Percentiles rank a stretch among this genome's conserved stretches.
These are phyloP conservation scores for Leccinum ochraceum DNA, from an alignment of 768 basidiomycete species.

Conservation along the genomic window DNA sequence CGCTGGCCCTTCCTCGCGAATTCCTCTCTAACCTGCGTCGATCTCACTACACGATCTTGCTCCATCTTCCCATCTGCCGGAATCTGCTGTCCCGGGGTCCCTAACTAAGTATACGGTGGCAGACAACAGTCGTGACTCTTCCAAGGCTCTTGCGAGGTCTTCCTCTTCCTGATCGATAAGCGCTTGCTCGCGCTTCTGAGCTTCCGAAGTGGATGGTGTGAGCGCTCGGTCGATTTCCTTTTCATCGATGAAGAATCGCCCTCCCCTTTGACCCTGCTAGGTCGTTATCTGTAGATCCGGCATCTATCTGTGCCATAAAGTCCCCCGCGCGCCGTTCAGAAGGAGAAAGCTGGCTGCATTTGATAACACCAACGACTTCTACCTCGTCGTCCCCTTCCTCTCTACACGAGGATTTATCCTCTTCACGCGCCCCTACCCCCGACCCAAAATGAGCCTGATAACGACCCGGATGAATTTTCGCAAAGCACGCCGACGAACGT, in stretches of 20 bases:
- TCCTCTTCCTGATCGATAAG: constrained; percentile 53
- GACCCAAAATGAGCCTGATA: constrained; percentile 19
- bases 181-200: constrained; percentile 27
- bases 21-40: constrained; percentile 36
- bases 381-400: constrained; percentile 23
- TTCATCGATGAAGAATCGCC: constrained; percentile 24
- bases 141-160: constrained; percentile 41
- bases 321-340: constrained; percentile 20
- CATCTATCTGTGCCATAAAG: constrained; percentile 19
- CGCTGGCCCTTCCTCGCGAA: constrained; percentile 21
- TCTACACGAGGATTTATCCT: constrained; percentile 28
- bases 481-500: constrained; percentile 9
- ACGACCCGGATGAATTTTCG: constrained; percentile 5
- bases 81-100: constrained; percentile 7
- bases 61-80: constrained; percentile 10
- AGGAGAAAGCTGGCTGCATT: constrained; percentile 35
- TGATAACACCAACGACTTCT: constrained; percentile 31
- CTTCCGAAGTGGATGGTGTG: constrained; percentile 47
- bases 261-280: constrained; percentile 9
- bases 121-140: constrained; percentile 45
- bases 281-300: constrained; percentile 15
- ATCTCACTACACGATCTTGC: constrained; percentile 25
- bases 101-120: constrained; percentile 18
- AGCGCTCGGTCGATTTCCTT: constrained; percentile 51
- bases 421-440: constrained; percentile 18